Base-by-base conservation (phyloP, 257 asterid species). In the Solanum piurae region DNA sequence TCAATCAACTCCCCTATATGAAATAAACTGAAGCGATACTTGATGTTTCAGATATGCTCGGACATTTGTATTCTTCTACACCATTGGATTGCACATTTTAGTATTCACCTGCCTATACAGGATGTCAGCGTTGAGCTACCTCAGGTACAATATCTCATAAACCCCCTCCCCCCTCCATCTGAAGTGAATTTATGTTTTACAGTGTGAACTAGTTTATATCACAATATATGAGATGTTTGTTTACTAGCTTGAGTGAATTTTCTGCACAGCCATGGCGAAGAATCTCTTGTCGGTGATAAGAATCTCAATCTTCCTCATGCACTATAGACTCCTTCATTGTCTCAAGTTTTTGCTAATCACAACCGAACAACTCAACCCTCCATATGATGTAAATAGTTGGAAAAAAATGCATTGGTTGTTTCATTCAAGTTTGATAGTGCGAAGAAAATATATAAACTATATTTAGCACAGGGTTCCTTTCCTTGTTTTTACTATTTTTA, bases 61-160 rank as follows among this genome's bases (percentile, higher is more conserved):
- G 90, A 93, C 97, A 33, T 97, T 97, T 90, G 99, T 94, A 27
- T 97, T 97, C 90, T 96, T 97, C 95, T 97, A 97, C 42, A 97
- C 99, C 75, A 97, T 97, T 85, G 98, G 98, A 86, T 88, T 97
- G 98, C 99, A 97, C 89, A 83, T 97, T 86, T 89, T 97, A 93
- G 99, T 97, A 60, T 97, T 97, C 92, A 95, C 99, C 86, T 96
- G 99, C 92, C 94, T 97, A 86, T 97, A 97, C 91, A 91, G 99
- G 89, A 97, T 97, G 99, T 96, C 99, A 37, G 98, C 99, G 87
- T 90, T 93, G 86, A 97, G 99, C 94, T 92, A 96, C 93, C 95
- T 95, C 88, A 93, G 99, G 99, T 97, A 79, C 83, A 66, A 8
- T 20, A 7, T 31, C 44, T 18, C 69, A 16, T 14, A 80, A 18